phyloP scores from a whole-genome alignment of 805 yeast genomes.

The Myxozyma vanderwaltii region DNA sequence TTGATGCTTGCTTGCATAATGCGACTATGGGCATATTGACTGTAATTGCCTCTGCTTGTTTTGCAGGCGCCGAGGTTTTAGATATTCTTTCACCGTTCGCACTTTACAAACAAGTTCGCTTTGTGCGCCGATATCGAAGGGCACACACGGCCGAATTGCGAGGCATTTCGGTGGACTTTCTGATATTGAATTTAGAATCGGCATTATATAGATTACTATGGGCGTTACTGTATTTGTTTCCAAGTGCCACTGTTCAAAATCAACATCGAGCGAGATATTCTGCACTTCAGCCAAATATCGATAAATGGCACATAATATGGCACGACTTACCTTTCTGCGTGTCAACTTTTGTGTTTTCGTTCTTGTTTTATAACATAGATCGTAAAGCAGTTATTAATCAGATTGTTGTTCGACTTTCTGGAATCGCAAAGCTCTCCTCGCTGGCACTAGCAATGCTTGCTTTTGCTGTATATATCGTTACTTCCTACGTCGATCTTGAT shows the following conservation, averaged over 20 bases:
- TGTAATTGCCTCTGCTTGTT: neutral
- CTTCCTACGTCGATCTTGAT: constrained; percentile 13
- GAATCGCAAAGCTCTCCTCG: constrained; percentile 10
- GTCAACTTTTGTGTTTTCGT: neutral
- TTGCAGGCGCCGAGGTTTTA: neutral
- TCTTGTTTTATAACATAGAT: neutral
- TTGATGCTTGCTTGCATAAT: neutral
- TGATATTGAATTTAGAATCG: constrained; percentile 2
- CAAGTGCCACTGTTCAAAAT: neutral
- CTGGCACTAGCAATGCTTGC: neutral
- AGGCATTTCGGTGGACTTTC: constrained; percentile 19
- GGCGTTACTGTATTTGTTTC: constrained; percentile 9
- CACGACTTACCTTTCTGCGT: constrained; percentile 1
- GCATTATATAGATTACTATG: constrained; percentile 1
- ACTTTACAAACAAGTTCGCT: constrained; percentile 7
- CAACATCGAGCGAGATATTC: constrained; percentile 16
- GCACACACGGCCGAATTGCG: neutral
- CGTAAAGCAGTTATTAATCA: neutral
- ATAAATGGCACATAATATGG: neutral
- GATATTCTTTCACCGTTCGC: constrained; percentile 7
- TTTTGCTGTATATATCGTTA: neutral
- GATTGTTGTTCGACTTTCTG: constrained; percentile 2
- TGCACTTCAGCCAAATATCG: neutral
- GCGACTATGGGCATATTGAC: neutral
- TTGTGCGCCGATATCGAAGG: neutral